phyloP scores from a whole-genome alignment of 2,329 filamentous ascomycete species.

The Neurospora sp. region DNA sequence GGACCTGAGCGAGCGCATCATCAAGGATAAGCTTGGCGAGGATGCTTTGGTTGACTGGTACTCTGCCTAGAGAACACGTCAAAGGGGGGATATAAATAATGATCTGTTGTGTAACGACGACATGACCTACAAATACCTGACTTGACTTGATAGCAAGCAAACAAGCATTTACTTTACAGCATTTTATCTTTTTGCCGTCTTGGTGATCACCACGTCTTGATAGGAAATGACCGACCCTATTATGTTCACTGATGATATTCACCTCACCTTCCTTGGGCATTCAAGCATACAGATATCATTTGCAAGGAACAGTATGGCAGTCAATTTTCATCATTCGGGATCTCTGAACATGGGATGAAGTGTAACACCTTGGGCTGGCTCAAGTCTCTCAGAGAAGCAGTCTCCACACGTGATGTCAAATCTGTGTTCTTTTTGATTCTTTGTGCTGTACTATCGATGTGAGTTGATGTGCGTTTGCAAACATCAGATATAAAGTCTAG shows the following conservation, averaged over 20 bases:
- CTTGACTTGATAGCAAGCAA: not conserved
- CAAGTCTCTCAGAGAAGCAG: not conserved
- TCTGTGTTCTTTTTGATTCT: not conserved
- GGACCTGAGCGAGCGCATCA: slow-evolving; percentile 27
- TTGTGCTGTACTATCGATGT: not conserved
- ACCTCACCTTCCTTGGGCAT: not conserved
- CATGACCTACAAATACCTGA: not conserved
- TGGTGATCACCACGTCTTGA: not conserved
- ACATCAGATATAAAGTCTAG: not conserved
- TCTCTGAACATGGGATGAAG: not conserved
- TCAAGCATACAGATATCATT: not conserved
- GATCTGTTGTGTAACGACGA: not conserved
- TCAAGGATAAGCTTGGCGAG: slow-evolving; percentile 30
- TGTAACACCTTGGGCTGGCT: not conserved
- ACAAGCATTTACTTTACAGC: not conserved
- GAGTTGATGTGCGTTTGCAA: not conserved
- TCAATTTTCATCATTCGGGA: not conserved
- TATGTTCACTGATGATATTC: not conserved
- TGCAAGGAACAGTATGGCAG: not conserved
- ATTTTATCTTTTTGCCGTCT: not conserved
- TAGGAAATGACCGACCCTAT: not conserved
- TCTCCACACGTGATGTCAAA: not conserved
- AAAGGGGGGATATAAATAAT: not conserved
- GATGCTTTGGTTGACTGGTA: slow-evolving; percentile 28
- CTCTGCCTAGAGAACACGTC: not conserved